Conservation (phyloP, 1,284 basidiomycete genomes). For the Tilletia caries region DNA sequence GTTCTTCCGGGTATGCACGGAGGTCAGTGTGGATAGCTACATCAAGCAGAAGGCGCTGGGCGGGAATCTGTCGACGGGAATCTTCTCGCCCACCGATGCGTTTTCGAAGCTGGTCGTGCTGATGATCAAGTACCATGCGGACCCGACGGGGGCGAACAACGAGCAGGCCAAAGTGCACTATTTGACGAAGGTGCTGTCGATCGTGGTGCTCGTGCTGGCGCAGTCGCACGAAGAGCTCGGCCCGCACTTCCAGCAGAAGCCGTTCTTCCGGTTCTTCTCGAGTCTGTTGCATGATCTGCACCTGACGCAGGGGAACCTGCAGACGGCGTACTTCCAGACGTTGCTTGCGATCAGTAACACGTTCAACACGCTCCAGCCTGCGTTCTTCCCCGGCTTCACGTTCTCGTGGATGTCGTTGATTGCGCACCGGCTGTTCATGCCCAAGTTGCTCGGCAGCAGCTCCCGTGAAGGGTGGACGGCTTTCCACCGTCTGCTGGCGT, state of each 20-base stretch:
- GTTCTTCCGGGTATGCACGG: slow-evolving; percentile 97
- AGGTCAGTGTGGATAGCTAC: slow-evolving; percentile 88
- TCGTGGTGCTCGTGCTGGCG: slow-evolving; percentile 91
- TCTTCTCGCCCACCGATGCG: slow-evolving; percentile 89
- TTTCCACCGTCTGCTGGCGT: slow-evolving; percentile 88
- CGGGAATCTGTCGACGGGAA: slow-evolving; percentile 67
- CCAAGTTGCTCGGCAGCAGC: slow-evolving; percentile 79
- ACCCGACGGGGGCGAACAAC: slow-evolving; percentile 77
- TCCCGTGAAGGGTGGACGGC: slow-evolving; percentile 90
- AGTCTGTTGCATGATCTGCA: slow-evolving; percentile 89
- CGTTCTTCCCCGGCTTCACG: slow-evolving; percentile 94
- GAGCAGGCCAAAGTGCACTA: slow-evolving; percentile 94
- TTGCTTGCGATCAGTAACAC: slow-evolving; percentile 85
- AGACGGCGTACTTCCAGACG: slow-evolving; percentile 78
- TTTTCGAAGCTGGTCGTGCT: slow-evolving; percentile 92
- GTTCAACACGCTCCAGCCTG: slow-evolving; percentile 91
- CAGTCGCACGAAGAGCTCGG: slow-evolving; percentile 93
- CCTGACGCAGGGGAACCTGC: slow-evolving; percentile 75
- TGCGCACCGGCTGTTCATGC: slow-evolving; percentile 95
- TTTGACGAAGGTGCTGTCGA: slow-evolving; percentile 93
- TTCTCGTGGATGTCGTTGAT: slow-evolving; percentile 97
- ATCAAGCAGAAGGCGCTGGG: slow-evolving; percentile 76
- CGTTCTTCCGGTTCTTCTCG: slow-evolving; percentile 98
- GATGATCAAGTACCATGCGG: slow-evolving; percentile 99
- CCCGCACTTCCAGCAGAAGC: slow-evolving; percentile 87